A percentile compares a stretch with the other conserved stretches of the same genome.
phyloP scores from a whole-genome alignment of 2,329 filamentous ascomycete species.

The Chrysosporium keratinophilum region DNA sequence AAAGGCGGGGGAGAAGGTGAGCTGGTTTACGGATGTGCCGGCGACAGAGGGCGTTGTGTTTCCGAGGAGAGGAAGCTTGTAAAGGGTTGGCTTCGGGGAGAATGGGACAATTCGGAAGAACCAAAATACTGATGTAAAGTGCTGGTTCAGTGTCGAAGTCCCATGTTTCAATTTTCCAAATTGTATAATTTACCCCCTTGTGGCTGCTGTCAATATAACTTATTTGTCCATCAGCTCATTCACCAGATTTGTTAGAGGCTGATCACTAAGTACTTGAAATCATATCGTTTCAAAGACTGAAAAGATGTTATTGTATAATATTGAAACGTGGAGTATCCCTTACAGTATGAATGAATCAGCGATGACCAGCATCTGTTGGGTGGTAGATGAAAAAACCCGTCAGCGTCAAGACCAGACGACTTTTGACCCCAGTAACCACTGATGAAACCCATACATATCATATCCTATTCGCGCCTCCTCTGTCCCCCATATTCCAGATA shows the following conservation, averaged over 20 bases:
- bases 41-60: slow-evolving; percentile 79
- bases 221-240: not conserved
- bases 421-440: not conserved
- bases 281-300: not conserved
- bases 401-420: not conserved
- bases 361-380: slow-evolving; percentile 4
- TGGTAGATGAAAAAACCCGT: not conserved
- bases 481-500: too few species aligned
- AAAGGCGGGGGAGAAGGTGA: slow-evolving; percentile 70
- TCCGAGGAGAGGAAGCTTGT: slow-evolving; percentile 60
- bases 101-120: too few species aligned
- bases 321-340: not conserved
- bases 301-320: not conserved
- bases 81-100: slow-evolving; percentile 16
- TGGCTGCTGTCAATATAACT: not conserved
- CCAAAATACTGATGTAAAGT: too few species aligned
- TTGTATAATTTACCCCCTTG: slow-evolving; percentile 1
- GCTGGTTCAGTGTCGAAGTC: not conserved
- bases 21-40: slow-evolving; percentile 85
- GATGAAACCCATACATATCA: not conserved
- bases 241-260: not conserved
- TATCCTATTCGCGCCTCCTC: not conserved
- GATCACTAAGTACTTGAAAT: not conserved
- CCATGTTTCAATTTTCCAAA: not conserved
- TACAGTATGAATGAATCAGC: not conserved